These are phyloP conservation scores for Taiozyma sp. DNA, from an alignment of 1,139 yeast genomes.

Conservation along the genomic window DNA sequence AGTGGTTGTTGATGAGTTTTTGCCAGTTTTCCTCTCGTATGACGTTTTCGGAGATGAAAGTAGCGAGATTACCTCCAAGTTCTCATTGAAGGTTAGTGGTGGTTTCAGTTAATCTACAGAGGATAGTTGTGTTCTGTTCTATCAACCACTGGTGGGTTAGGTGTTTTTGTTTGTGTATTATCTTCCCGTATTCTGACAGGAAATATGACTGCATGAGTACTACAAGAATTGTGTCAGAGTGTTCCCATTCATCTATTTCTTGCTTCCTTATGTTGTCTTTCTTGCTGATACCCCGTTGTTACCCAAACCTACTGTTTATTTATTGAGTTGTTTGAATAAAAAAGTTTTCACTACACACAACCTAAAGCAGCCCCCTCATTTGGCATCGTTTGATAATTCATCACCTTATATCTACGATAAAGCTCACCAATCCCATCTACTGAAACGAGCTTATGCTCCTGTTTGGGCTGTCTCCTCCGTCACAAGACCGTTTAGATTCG, in stretches of 20 bases:
- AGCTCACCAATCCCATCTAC: too few species aligned
- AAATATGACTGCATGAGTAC: constrained; percentile 43
- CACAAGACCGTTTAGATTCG: too few species aligned
- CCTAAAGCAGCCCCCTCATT: too few species aligned
- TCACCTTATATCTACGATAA: too few species aligned
- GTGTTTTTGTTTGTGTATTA: constrained; percentile 44
- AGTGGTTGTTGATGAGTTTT: constrained; percentile 49
- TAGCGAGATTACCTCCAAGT: constrained; percentile 29
- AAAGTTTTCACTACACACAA: too few species aligned
- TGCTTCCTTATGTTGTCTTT: constrained; percentile 48
- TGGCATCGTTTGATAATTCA: too few species aligned
- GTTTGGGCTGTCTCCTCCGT: too few species aligned
- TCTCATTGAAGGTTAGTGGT: constrained; percentile 44
- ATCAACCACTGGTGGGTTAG: constrained; percentile 52
- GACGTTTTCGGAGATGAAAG: constrained; percentile 27
- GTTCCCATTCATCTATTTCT: constrained; percentile 44
- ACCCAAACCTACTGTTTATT: constrained; percentile 15
- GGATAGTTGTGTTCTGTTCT: constrained; percentile 40
- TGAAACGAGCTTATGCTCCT: too few species aligned
- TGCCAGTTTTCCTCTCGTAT: constrained; percentile 56
- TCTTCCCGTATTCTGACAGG: constrained; percentile 54
- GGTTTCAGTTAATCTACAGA: constrained; percentile 45
- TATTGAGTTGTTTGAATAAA: constrained; percentile 29
- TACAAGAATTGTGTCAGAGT: constrained; percentile 34
- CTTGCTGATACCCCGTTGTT: constrained; percentile 11